Percentiles rank a stretch among this genome's conserved stretches.
Conservation (phyloP, 108 stramenopile genomes). For the Pseudonitzschia delicatissima region DNA sequence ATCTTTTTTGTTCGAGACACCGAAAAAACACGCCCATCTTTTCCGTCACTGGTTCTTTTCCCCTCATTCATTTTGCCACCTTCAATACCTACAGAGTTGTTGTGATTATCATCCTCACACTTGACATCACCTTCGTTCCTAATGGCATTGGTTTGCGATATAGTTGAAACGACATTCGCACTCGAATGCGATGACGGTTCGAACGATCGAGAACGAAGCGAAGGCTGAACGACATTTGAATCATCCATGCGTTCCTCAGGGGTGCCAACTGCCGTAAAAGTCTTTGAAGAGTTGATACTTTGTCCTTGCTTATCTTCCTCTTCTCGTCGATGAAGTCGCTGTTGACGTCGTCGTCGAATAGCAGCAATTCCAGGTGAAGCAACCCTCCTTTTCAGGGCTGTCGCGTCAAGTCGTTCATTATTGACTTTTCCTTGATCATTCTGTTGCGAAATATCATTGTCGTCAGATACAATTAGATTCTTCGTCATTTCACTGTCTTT, state of each 20-base stretch:
- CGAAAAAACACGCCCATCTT: neutral
- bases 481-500: neutral
- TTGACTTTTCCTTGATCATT: neutral
- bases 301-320: neutral
- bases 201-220: no score
- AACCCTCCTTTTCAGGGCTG: neutral
- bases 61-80: no score
- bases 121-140: neutral
- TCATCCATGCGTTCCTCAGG: neutral
- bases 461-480: neutral
- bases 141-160: neutral
- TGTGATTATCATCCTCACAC: neutral
- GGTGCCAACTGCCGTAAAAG: neutral
- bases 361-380: slow-evolving; percentile 6
- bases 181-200: no score
- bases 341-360: slow-evolving; percentile 6
- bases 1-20: neutral
- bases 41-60: neutral
- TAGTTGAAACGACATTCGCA: neutral
- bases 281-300: neutral
- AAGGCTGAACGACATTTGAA: neutral
- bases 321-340: neutral
- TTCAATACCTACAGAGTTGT: no score
- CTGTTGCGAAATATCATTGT: neutral
- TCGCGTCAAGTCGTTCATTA: neutral